Evolutionary conservation across 2,329 filamentous ascomycete genomes (phyloP).

Genomic region (Tolypocladium ovalisporum): DNA sequence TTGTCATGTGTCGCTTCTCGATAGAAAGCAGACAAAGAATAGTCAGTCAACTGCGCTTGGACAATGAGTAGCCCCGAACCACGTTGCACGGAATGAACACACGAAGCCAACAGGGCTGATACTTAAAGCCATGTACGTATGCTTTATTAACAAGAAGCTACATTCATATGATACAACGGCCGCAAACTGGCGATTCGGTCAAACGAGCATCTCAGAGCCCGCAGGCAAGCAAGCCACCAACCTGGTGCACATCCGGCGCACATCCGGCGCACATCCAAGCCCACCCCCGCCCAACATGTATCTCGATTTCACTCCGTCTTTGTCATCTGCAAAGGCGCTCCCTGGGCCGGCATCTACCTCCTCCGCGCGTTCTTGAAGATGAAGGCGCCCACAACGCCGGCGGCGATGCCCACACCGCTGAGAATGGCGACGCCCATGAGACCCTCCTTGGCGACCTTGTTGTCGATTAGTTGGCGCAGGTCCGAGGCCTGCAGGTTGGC

Average conservation of each 20-base stretch:
- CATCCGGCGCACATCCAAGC: not conserved
- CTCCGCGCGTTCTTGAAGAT: slow-evolving; percentile 66
- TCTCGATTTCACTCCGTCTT: not conserved
- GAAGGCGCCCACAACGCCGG: slow-evolving; percentile 84
- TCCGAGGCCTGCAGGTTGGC: slow-evolving; percentile 84
- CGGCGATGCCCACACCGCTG: slow-evolving; percentile 82
- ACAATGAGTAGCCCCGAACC: not conserved
- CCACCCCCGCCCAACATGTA: not conserved
- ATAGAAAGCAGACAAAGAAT: not conserved
- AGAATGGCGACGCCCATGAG: slow-evolving; percentile 91
- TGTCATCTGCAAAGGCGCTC: not conserved
- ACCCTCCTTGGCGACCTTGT: slow-evolving; percentile 91
- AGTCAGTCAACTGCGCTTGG: not conserved
- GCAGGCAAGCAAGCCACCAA: not conserved
- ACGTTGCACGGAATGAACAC: too few relatives aligned
- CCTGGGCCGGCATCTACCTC: slow-evolving; percentile 24
- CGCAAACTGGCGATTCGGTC: not conserved
- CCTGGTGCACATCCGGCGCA: not conserved
- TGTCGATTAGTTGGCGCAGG: slow-evolving; percentile 79
- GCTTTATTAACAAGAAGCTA: not conserved
- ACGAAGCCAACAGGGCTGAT: not conserved
- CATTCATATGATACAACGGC: not conserved
- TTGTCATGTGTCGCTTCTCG: not conserved
- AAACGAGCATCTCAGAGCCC: not conserved
- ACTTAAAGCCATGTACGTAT: not conserved